A percentile compares a stretch with the other conserved stretches of the same genome.
Evolutionary conservation across 2,329 filamentous ascomycete species (phyloP).

Genomic region (Lasiodiplodia sp.): DNA sequence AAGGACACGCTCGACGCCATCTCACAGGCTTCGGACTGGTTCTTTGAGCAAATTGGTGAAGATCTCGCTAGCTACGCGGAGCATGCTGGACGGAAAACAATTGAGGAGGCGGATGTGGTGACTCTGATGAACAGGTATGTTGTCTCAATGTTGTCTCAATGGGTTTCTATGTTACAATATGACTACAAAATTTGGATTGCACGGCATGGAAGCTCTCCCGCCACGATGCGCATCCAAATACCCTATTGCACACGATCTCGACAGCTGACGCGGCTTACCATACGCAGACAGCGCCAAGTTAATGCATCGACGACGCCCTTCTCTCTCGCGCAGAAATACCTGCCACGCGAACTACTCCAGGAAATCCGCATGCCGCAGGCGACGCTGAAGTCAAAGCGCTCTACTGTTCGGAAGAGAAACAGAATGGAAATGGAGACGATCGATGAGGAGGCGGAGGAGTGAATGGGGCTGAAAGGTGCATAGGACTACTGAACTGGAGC

Average conservation of each 20-base stretch:
- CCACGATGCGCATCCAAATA: constrained; percentile 31
- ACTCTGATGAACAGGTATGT: constrained; percentile 83
- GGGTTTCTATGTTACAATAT: constrained; percentile 32
- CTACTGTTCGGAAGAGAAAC: constrained; percentile 41
- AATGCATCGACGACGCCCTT: constrained; percentile 77
- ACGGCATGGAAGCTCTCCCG: constrained; percentile 24
- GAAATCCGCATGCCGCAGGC: constrained; percentile 75
- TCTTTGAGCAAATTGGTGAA: constrained; percentile 85
- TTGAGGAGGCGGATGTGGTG: constrained; percentile 84
- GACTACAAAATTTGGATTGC: constrained; percentile 20
- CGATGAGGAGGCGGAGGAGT: constrained; percentile 45
- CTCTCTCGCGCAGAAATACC: constrained; percentile 81
- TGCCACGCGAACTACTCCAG: constrained; percentile 83
- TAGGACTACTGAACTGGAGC: background rate
- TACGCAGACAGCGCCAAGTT: constrained; percentile 76
- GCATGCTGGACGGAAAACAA: constrained; percentile 82
- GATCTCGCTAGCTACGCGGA: constrained; percentile 80
- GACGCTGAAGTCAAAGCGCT: constrained; percentile 47
- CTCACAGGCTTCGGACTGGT: constrained; percentile 85
- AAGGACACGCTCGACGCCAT: constrained; percentile 78
- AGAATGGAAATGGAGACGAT: constrained; percentile 46
- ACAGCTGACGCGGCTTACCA: background rate
- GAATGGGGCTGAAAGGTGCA: background rate
- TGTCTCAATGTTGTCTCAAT: constrained; percentile 26
- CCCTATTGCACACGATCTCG: constrained; percentile 2